Conservation (phyloP, 345 rosid genomes). For the Gynandropsis gynandra region DNA sequence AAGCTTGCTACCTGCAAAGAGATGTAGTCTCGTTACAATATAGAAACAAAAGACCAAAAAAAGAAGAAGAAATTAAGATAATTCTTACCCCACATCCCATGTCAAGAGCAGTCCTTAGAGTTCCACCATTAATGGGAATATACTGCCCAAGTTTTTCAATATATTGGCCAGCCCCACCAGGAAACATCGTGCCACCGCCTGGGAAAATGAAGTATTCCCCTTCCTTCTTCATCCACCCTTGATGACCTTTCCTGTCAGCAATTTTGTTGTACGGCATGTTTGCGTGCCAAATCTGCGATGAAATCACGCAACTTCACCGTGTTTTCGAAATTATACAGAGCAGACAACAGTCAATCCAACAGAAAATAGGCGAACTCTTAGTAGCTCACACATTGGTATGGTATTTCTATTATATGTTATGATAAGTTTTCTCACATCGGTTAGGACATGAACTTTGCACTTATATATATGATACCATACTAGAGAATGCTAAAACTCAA, state of each 20-base stretch:
- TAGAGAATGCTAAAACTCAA: no score
- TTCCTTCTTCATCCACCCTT: conserved; percentile 96
- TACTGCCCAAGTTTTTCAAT: conserved; percentile 81
- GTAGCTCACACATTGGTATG: no score
- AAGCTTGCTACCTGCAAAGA: conserved; percentile 82
- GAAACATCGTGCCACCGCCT: conserved; percentile 98
- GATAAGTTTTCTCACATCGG: no score
- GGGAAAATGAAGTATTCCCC: conserved; percentile 83
- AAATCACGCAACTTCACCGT: no score
- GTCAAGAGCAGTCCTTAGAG: conserved; percentile 89
- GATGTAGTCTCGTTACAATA: not conserved
- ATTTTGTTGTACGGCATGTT: conserved; percentile 96
- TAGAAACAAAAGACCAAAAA: not conserved
- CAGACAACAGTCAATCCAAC: not conserved
- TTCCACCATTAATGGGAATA: conserved; percentile 61
- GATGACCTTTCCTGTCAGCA: conserved; percentile 97
- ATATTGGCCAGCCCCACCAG: conserved; percentile 88
- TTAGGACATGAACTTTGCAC: no score
- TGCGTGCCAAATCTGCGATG: conserved; percentile 84
- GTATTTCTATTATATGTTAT: no score
- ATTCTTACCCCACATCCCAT: conserved; percentile 93
- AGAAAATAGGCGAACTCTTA: no score
- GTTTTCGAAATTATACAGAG: no score
- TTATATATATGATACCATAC: no score
- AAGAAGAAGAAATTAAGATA: not conserved